phyloP scores from a whole-genome alignment of 257 asterid species.

The Solanum chmielewskii region DNA sequence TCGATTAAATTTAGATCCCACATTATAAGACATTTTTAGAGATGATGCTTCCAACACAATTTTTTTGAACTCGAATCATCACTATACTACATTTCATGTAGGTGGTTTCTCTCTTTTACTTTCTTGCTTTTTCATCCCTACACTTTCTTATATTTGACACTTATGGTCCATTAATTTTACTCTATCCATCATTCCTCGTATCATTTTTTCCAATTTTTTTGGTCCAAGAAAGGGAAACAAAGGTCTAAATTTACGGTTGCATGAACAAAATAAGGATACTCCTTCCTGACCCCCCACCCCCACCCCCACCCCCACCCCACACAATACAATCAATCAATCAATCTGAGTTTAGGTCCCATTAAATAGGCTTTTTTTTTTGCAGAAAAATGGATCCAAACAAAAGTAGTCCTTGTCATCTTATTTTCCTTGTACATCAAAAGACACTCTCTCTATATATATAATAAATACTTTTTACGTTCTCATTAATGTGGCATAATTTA shows the following conservation, averaged over 20 bases:
- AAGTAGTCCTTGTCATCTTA: not conserved
- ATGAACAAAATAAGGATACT: not conserved
- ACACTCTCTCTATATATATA: not conserved
- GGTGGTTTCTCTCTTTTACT: not conserved
- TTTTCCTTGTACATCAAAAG: not conserved
- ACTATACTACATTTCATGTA: not conserved
- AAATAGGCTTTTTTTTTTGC: not conserved
- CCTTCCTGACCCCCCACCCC: not conserved
- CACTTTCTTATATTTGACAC: not conserved
- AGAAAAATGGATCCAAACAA: not conserved
- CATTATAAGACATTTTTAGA: accelerated
- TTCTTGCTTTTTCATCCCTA: not conserved
- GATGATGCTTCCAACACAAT: accelerated
- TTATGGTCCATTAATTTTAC: not conserved
- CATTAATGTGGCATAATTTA: no score
- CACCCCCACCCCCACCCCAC: not conserved
- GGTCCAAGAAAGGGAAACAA: not conserved
- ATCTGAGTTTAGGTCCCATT: not conserved
- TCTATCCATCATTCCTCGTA: not conserved
- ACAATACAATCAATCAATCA: not conserved
- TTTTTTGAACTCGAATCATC: no score
- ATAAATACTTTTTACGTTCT: no score
- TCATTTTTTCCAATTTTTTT: not conserved
- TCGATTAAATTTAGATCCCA: no score
- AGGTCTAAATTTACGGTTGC: not conserved